Evolutionary conservation across 75 land plant species (phyloP), one percentile per base, ranked within the genome.

Genomic region (Gnetum montanum): DNA sequence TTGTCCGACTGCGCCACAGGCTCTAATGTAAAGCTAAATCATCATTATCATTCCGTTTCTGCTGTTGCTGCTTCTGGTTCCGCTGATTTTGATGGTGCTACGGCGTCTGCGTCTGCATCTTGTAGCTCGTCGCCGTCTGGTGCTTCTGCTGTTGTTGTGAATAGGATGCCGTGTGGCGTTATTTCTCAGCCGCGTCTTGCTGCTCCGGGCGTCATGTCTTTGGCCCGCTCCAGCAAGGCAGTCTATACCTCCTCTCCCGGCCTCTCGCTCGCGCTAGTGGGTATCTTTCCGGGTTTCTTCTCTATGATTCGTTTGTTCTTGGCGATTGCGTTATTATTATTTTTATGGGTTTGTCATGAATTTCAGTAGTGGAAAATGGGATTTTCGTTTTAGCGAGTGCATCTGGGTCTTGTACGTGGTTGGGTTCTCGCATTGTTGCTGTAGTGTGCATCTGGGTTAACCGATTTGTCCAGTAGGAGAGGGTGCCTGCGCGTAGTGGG

Each of bases 181-280:
- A 43, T 69, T 6, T 15, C 66, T 33, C 64, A 55, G 8, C 67
- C 70, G 0, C 58, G 69, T 40, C 75, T 75, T 18, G 28, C 56
- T 35, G 6, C 66, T 49, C 70, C 68, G 18, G 8, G 55, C 3
- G 35, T 56, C 23, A 41, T 41, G 43, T 18, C 43, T 15, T 37
- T 41, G 43, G n/a, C 40, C 33, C 65, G 72, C 30, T 43, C 64
- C 55, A 41, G 16, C 18, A 41, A 41, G 16, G 16, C 13, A 15
- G 16, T 41, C 18, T 60, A 58, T 34, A 69, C 63, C 62, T 58
- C 13, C 52, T 74, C 82, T 41, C 71, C 87, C 12, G 84, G 80
- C 50, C 80, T 84, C 56, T 78, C 87, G 29, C 77, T 84, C 8
- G 80, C 72, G 29, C 68, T 84, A 49, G 87, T 83, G 69, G 16